Base-by-base conservation (phyloP, 176 grass and related monocot species). In the Triticum urartu region DNA sequence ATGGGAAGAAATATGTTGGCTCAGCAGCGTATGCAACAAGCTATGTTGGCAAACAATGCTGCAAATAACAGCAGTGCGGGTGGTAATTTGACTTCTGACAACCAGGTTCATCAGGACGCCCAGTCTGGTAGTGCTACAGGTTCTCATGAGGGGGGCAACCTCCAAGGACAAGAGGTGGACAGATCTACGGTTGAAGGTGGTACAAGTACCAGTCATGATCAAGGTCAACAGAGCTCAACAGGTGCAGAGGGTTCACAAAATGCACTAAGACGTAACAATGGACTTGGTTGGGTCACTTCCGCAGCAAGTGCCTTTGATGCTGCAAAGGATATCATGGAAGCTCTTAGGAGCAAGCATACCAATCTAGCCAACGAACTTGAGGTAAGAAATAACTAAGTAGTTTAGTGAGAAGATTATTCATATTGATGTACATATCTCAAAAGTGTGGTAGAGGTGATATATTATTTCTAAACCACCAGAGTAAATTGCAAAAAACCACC, bases 291-390 rank as follows among this genome's bases (percentile, higher is more conserved):
- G 90, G 88, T 86, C 74, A 82, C 94, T 86, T 94, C 97, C 47
- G 92, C 92, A 84, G 90, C 94, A 68, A 94, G 90, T 90, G 97
- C 97, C 73, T 99, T 99, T 93, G 97, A 99, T 83, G 94, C 94
- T 58, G 97, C 97, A 79, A 99, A 99, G 81, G 97, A 99, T 75
- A 99, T 99, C 83, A 99, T 99, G 97, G 97, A 99, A 88, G 80
- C 90, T 93, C 92, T 99, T 75, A 92, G 97, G 75, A 96, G 93
- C 89, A 99, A 96, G 78, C 97, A 99, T 80, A 91, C 89, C 43
- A 91, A 88, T 85, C 85, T 91, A 85, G 89, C 89, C 61, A 91
- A 88, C 3, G 89, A 91, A 47, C 89, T 91, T 22, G 89, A 91
- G 89, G 89, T 91, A 88, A 88, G 50, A 70, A 75, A 68, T 79